phyloP scores from a whole-genome alignment of 345 rosid species.

The Linum trigynum region DNA sequence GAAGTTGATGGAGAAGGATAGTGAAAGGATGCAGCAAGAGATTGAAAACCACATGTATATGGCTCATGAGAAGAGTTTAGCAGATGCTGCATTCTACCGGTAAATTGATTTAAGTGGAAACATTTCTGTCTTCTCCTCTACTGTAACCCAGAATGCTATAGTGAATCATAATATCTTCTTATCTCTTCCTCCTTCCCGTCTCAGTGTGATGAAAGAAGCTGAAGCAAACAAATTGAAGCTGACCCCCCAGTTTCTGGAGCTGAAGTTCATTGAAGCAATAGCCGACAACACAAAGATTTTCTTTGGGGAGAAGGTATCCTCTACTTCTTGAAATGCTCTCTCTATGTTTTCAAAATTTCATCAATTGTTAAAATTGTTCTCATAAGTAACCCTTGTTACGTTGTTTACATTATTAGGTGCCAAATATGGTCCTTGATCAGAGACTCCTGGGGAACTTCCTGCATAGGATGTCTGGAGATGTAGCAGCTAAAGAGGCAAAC shows the following conservation, averaged over 20 bases:
- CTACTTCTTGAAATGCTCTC: background rate
- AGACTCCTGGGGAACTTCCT: constrained; percentile 78
- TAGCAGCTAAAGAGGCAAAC: constrained; percentile 2
- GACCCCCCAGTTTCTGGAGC: constrained; percentile 81
- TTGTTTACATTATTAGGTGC: constrained; percentile 37
- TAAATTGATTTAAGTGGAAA: constrained; percentile 11
- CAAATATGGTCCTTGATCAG: constrained; percentile 81
- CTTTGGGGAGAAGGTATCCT: constrained; percentile 73
- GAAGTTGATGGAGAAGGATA: constrained; percentile 80
- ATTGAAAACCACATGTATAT: constrained; percentile 75
- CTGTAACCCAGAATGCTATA: background rate
- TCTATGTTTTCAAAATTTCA: background rate
- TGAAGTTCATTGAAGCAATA: constrained; percentile 77
- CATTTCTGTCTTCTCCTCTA: too few relatives aligned
- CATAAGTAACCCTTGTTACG: background rate
- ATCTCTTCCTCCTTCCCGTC: background rate
- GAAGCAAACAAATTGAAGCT: constrained; percentile 91
- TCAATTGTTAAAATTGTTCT: background rate
- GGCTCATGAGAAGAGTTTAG: constrained; percentile 69
- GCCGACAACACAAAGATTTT: constrained; percentile 78
- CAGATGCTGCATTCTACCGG: constrained; percentile 86
- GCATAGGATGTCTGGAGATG: constrained; percentile 20
- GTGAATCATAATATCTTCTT: constrained; percentile 8
- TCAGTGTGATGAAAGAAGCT: constrained; percentile 67
- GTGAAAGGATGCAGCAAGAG: constrained; percentile 64